Conservation (phyloP, 1,284 basidiomycete genomes). For the Cryptococcus sp. region DNA sequence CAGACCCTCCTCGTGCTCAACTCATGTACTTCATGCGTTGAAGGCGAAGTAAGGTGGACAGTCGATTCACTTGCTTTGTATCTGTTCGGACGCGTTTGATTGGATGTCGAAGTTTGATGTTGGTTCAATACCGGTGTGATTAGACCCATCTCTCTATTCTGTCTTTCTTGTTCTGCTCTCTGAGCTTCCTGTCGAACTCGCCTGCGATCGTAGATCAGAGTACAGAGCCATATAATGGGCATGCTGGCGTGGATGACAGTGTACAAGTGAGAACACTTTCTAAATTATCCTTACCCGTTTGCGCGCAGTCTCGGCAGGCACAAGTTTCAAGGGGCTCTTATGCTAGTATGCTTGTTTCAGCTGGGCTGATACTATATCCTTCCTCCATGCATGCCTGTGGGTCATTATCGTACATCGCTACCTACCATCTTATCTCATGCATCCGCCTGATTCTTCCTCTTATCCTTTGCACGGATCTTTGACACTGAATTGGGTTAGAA, state of each 20-base stretch:
- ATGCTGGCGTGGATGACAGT: background rate
- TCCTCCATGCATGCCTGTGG: too few species aligned
- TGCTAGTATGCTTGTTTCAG: too few species aligned
- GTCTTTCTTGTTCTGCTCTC: too few species aligned
- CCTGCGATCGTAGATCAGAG: conserved; percentile 10
- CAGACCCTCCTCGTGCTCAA: background rate
- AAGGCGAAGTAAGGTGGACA: background rate
- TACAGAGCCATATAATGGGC: conserved; percentile 19
- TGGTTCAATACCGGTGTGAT: too few species aligned
- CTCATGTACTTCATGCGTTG: background rate
- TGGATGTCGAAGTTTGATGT: background rate
- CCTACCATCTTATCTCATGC: background rate
- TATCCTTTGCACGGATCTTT: background rate
- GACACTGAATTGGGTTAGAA: background rate
- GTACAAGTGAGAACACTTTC: too few species aligned
- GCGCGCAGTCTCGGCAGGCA: too few species aligned
- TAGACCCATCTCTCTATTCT: too few species aligned
- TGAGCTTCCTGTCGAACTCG: too few species aligned
- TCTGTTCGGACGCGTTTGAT: background rate
- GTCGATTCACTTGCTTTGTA: background rate
- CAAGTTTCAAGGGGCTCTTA: too few species aligned
- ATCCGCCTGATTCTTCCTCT: background rate
- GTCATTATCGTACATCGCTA: too few species aligned
- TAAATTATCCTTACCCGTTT: too few species aligned
- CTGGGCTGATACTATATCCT: too few species aligned